These are phyloP conservation scores for Colletotrichum tanaceti DNA, from an alignment of 2,329 filamentous ascomycete genomes.

Conservation along the genomic window DNA sequence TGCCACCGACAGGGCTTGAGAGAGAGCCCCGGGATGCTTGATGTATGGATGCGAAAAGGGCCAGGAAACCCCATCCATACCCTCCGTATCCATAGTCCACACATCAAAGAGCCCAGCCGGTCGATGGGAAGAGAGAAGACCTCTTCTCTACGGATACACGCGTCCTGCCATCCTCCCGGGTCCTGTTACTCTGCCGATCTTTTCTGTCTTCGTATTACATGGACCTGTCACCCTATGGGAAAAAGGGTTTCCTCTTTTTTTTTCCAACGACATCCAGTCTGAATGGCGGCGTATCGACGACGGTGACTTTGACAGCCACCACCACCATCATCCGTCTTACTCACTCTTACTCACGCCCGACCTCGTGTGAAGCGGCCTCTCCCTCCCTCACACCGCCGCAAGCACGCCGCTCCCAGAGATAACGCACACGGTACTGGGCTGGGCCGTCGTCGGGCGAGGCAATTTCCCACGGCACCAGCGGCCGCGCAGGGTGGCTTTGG, in stretches of 20 bases:
- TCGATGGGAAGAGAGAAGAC: background rate
- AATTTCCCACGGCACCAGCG: slow-evolving; percentile 31
- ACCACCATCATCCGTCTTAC: too few species aligned
- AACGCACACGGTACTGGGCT: background rate
- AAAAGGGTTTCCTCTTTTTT: background rate
- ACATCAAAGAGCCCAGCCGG: too few species aligned
- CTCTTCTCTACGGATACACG: slow-evolving; percentile 8
- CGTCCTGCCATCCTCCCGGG: background rate
- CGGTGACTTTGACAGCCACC: background rate
- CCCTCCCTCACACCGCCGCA: background rate
- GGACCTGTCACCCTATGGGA: background rate
- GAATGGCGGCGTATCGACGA: slow-evolving; percentile 1
- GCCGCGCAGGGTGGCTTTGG: background rate
- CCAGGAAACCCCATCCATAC: background rate
- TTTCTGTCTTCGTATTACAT: slow-evolving; percentile 7
- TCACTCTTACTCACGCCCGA: background rate
- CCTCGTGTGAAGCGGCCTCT: background rate
- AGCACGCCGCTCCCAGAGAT: background rate
- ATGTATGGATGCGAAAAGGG: background rate
- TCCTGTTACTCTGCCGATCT: slow-evolving; percentile 24
- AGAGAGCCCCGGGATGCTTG: background rate
- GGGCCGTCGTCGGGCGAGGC: slow-evolving; percentile 22
- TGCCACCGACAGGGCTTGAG: slow-evolving; percentile 23
- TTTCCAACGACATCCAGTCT: background rate
- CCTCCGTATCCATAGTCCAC: too few species aligned